Conservation (phyloP, 2,329 filamentous ascomycete genomes). For the Davidsoniella neocaledoniae region DNA sequence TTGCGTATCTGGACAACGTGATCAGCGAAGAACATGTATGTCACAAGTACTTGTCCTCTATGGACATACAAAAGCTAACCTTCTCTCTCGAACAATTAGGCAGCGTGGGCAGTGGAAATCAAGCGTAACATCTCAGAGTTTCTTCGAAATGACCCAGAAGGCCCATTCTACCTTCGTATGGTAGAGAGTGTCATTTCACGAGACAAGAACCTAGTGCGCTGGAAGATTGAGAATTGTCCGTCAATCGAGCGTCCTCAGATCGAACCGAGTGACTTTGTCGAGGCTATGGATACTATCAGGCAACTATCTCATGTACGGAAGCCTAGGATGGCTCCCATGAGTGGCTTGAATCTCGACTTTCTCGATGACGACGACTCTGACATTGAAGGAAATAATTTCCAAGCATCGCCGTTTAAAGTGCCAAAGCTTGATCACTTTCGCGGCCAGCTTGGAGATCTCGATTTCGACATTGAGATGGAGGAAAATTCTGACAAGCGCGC, state of each 20-base stretch:
- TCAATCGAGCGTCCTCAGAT: slow-evolving; percentile 65
- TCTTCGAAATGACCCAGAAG: slow-evolving; percentile 63
- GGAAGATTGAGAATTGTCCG: slow-evolving; percentile 91
- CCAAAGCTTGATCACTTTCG: slow-evolving; percentile 33
- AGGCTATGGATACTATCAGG: slow-evolving; percentile 48
- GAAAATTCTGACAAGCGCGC: slow-evolving; percentile 41
- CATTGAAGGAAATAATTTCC: slow-evolving; percentile 16
- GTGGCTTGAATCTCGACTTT: slow-evolving; percentile 62
- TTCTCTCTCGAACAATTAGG: slow-evolving; percentile 25
- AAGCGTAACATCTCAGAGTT: slow-evolving; percentile 68
- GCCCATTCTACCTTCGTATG: slow-evolving; percentile 89
- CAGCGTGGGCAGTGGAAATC: slow-evolving; percentile 70
- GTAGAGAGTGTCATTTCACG: slow-evolving; percentile 88
- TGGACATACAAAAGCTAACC: slow-evolving; percentile 9
- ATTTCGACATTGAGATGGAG: slow-evolving; percentile 76
- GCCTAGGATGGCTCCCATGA: slow-evolving; percentile 50
- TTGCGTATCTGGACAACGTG: slow-evolving; percentile 61
- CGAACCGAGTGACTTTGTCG: slow-evolving; percentile 48
- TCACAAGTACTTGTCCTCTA: slow-evolving; percentile 13
- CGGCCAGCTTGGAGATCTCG: slow-evolving; percentile 57
- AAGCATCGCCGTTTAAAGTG: neutral
- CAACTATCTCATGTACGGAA: slow-evolving; percentile 55
- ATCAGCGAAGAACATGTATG: slow-evolving; percentile 71
- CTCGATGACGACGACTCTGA: slow-evolving; percentile 46
- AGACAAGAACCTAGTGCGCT: slow-evolving; percentile 97